These are phyloP conservation scores for Boletus semigastroideus DNA, from an alignment of 1,284 basidiomycete genomes.

Conservation along the genomic window DNA sequence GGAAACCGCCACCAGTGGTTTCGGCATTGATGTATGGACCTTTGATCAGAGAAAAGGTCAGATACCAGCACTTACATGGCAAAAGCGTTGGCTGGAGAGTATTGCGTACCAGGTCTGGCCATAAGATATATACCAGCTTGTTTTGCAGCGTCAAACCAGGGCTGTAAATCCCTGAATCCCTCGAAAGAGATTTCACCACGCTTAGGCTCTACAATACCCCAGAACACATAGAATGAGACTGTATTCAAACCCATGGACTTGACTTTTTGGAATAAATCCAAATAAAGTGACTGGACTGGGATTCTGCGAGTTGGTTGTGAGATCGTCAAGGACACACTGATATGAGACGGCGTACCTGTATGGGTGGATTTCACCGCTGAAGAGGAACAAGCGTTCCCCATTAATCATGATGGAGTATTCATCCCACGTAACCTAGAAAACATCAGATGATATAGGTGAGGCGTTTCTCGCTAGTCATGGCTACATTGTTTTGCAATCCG, in stretches of 20 bases:
- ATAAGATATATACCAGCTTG: conserved; percentile 46
- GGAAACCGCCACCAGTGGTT: conserved; percentile 50
- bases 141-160: conserved; percentile 48
- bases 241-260: conserved; percentile 49
- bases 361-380: conserved; percentile 50
- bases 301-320: conserved; percentile 26
- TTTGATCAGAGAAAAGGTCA: conserved; percentile 10
- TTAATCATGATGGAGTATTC: conserved; percentile 49
- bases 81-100: background rate
- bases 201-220: conserved; percentile 46
- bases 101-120: conserved; percentile 41
- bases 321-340: background rate
- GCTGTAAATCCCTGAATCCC: conserved; percentile 46
- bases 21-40: conserved; percentile 57
- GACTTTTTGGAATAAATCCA: conserved; percentile 47
- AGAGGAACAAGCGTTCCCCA: conserved; percentile 45
- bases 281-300: conserved; percentile 42
- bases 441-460: background rate
- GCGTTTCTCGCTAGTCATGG: background rate
- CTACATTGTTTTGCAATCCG: conserved; percentile 22
- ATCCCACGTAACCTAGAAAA: conserved; percentile 42
- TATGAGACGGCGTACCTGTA: conserved; percentile 33
- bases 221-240: conserved; percentile 48
- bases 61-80: background rate
- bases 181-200: conserved; percentile 46